Evolutionary conservation across 208 protist species (phyloP).

Genomic region (Wallacemonas collosoma): DNA sequence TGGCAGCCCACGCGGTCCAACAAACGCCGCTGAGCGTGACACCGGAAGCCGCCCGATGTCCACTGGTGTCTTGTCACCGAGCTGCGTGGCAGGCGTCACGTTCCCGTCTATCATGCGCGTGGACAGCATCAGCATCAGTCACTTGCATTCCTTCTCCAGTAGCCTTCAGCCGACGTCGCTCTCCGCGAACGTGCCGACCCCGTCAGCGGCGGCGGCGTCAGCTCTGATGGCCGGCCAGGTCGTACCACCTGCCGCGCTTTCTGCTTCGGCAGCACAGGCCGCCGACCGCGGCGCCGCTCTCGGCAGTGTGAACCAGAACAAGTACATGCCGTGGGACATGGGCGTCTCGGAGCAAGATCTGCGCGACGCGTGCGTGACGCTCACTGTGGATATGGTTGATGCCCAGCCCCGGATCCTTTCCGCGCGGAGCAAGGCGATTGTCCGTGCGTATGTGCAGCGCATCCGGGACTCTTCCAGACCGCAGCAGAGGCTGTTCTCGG

Average conservation of each 20-base stretch:
- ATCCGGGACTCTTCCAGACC: slow-evolving; percentile 17
- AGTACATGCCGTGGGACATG: slow-evolving; percentile 29
- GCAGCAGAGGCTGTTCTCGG: background rate
- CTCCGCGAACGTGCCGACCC: background rate
- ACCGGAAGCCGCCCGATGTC: background rate
- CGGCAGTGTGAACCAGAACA: slow-evolving; percentile 6
- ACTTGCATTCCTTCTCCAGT: slow-evolving; percentile 14
- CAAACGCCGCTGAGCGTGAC: background rate
- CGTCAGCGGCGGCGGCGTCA: background rate
- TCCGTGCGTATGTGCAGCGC: slow-evolving; percentile 24
- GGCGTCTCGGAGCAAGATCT: slow-evolving; percentile 45
- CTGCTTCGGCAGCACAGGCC: background rate
- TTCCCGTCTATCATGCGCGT: slow-evolving; percentile 12
- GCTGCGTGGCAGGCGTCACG: background rate
- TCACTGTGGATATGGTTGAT: slow-evolving; percentile 33
- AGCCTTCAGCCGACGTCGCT: slow-evolving; percentile 1
- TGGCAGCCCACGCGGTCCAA: background rate
- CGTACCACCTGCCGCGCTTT: background rate
- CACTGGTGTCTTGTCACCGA: background rate
- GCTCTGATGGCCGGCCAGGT: slow-evolving; percentile 7
- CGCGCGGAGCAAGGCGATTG: slow-evolving; percentile 9
- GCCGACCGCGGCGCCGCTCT: background rate
- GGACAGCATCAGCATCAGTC: slow-evolving; percentile 15
- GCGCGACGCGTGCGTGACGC: slow-evolving; percentile 29
- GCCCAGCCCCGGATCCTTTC: slow-evolving; percentile 14